Evolutionary conservation across 768 basidiomycete genomes (phyloP).

Genomic region (Tylopilus intermedius): DNA sequence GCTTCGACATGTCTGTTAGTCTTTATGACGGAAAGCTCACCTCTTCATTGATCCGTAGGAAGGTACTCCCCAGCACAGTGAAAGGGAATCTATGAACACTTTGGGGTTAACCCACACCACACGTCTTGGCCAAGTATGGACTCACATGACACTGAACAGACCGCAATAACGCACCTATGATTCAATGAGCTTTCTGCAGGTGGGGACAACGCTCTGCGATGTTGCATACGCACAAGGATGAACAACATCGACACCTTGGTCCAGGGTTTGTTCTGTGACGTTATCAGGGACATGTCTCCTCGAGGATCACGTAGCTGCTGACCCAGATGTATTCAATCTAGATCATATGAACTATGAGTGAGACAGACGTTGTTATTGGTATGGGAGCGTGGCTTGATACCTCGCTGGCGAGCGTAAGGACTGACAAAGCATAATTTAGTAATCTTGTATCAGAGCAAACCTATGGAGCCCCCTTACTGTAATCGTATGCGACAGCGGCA

Average conservation of each 20-base stretch:
- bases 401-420: constrained; percentile 9
- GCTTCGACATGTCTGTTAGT: not conserved
- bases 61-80: constrained; percentile 2
- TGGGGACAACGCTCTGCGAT: not conserved
- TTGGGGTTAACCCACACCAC: not conserved
- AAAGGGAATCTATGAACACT: not conserved
- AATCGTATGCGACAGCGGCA: constrained; percentile 8
- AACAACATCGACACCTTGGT: constrained; percentile 7
- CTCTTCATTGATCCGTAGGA: not conserved
- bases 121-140: not conserved
- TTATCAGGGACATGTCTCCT: not conserved
- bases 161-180: constrained; percentile 10
- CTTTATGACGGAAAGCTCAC: not conserved
- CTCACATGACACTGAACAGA: not conserved
- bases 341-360: not conserved
- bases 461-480: not conserved
- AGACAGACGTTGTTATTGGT: not conserved
- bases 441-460: not conserved
- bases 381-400: not conserved
- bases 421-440: not conserved
- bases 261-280: constrained; percentile 6
- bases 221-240: constrained; percentile 1
- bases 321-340: constrained; percentile 16
- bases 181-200: not conserved
- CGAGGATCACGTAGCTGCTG: not conserved